A percentile compares a stretch with the other conserved stretches of the same genome.
Conservation (phyloP, 139 green algal species). For the Monoraphidium neglectum region DNA sequence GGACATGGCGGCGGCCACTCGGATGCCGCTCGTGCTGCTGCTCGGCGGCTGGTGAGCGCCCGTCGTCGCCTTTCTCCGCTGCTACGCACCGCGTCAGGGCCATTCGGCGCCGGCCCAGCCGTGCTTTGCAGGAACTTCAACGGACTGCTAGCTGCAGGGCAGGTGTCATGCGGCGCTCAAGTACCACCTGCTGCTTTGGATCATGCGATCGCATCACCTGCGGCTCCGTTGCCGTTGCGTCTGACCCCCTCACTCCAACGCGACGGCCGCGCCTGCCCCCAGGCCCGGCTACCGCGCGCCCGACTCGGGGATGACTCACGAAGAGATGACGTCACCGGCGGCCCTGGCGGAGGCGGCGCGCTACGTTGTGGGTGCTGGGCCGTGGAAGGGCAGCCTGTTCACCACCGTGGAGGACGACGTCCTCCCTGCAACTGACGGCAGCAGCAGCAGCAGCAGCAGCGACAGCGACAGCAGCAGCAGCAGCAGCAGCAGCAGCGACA, state of each 20-base stretch:
- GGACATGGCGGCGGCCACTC: slow-evolving; percentile 26
- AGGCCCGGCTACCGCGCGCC: slow-evolving; percentile 21
- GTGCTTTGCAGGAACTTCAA: too few relatives aligned
- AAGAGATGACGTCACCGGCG: slow-evolving; percentile 15
- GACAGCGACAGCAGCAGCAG: neutral
- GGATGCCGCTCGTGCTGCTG: slow-evolving; percentile 43
- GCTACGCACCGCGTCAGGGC: too few relatives aligned
- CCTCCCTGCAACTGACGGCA: neutral
- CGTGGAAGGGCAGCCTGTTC: slow-evolving; percentile 37
- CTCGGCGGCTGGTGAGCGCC: slow-evolving; percentile 31
- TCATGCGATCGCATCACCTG: too few relatives aligned
- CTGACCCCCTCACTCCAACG: too few relatives aligned
- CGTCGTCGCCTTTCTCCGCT: too few relatives aligned
- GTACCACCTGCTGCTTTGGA: too few relatives aligned
- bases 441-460: neutral
- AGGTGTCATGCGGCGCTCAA: too few relatives aligned
- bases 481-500: neutral
- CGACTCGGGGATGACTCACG: slow-evolving; percentile 21
- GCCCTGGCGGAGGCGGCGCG: slow-evolving; percentile 20
- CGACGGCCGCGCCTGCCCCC: too few relatives aligned
- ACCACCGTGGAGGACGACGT: neutral
- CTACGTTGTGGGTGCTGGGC: slow-evolving; percentile 32
- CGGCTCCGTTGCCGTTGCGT: too few relatives aligned
- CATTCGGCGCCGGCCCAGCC: too few relatives aligned
- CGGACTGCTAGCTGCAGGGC: too few relatives aligned